These are phyloP conservation scores for Fusarium coicis DNA, from an alignment of 2,329 filamentous ascomycete species.

Conservation along the genomic window DNA sequence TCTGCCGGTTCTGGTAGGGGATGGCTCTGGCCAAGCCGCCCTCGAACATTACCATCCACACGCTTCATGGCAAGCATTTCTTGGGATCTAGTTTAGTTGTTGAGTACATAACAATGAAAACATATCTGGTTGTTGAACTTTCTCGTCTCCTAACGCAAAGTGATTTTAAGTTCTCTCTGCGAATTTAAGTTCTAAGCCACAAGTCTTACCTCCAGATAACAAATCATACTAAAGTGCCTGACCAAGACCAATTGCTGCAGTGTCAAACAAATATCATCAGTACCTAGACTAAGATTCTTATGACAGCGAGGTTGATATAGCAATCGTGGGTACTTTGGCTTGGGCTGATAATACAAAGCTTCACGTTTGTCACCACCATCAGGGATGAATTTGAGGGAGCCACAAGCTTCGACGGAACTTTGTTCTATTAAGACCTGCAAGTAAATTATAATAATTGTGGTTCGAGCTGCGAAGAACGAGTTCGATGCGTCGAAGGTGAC, in stretches of 20 bases:
- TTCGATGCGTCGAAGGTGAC: too few species aligned
- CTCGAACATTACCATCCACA: not conserved
- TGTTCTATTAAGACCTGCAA: too few species aligned
- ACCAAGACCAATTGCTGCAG: too few species aligned
- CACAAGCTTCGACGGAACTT: too few species aligned
- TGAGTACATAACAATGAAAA: not conserved
- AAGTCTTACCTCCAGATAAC: not conserved
- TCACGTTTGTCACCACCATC: not conserved
- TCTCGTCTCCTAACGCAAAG: not conserved
- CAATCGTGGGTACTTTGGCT: too few species aligned
- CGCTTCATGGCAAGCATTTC: not conserved
- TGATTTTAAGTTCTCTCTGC: not conserved
- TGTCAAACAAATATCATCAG: too few species aligned
- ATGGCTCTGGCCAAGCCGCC: not conserved
- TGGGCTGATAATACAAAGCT: rapidly evolving
- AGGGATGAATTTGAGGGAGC: too few species aligned
- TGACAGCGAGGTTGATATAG: too few species aligned
- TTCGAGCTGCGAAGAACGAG: too few species aligned
- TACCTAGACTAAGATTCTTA: too few species aligned
- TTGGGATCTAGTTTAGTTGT: not conserved
- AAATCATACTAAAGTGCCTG: too few species aligned
- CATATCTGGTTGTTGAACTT: not conserved
- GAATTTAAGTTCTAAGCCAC: not conserved
- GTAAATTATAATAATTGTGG: too few species aligned
- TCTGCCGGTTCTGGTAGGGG: not conserved